Percentiles rank a stretch among this genome's conserved stretches.
These are phyloP conservation scores for Stenogyne calaminthoides DNA, from an alignment of 305 asterid genomes.

Conservation along the genomic window DNA sequence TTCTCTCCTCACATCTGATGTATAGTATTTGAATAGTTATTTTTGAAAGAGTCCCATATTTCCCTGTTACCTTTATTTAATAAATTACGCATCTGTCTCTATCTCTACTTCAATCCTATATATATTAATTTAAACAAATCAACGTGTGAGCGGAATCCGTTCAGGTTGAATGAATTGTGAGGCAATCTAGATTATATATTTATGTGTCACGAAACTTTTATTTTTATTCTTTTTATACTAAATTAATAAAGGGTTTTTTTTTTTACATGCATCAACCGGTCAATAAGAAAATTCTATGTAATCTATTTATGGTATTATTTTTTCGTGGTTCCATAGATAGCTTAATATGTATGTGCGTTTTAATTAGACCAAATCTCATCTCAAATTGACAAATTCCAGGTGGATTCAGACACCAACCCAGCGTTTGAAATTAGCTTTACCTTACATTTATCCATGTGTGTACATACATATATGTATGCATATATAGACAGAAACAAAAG, in stretches of 20 bases:
- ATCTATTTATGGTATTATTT: neutral
- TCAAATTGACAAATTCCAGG: conserved; percentile 60
- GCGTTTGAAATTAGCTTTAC: conserved; percentile 2
- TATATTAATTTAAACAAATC: too few relatives aligned
- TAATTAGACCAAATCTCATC: conserved; percentile 50
- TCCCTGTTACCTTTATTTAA: neutral
- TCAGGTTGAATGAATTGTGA: too few relatives aligned
- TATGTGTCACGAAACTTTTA: too few relatives aligned
- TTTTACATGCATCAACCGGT: neutral
- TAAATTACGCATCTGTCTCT: neutral
- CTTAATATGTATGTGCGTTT: conserved; percentile 15
- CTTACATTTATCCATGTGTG: neutral
- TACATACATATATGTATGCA: neutral
- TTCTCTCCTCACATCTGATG: conserved; percentile 46
- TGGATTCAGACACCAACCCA: conserved; percentile 34
- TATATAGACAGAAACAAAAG: conserved; percentile 9
- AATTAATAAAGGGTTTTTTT: neutral
- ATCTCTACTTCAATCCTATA: neutral
- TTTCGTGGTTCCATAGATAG: neutral
- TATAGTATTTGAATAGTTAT: neutral
- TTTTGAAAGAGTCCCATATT: conserved; percentile 14
- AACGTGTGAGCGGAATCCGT: too few relatives aligned
- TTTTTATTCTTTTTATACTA: neutral
- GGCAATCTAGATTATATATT: too few relatives aligned
- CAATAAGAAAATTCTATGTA: neutral